A percentile compares a stretch with the other conserved stretches of the same genome.
Evolutionary conservation across 805 yeast genomes (phyloP).

Genomic region (Saturnispora serradocipensis): DNA sequence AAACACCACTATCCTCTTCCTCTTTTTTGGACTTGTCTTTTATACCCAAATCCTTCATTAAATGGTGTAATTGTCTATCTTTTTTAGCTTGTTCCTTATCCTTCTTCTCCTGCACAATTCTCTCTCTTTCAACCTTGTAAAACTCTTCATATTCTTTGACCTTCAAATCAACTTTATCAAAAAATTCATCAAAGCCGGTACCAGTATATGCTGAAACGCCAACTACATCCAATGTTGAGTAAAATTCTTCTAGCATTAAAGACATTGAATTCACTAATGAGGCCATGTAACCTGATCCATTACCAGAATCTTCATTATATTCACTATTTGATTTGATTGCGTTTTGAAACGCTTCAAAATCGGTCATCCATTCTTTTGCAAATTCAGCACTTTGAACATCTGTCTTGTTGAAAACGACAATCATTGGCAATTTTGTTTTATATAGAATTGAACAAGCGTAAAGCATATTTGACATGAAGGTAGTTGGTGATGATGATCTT

Average conservation of each 20-base stretch:
- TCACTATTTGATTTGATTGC: slow-evolving; percentile 49
- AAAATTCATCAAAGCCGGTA: slow-evolving; percentile 84
- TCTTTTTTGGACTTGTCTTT: slow-evolving; percentile 25
- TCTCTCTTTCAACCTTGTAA: slow-evolving; percentile 80
- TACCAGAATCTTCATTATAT: slow-evolving; percentile 32
- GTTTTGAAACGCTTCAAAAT: slow-evolving; percentile 82
- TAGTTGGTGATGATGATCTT: slow-evolving; percentile 85
- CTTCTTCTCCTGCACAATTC: slow-evolving; percentile 66
- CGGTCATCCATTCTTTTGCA: slow-evolving; percentile 96
- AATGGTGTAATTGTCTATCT: slow-evolving; percentile 55
- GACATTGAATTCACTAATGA: slow-evolving; percentile 92
- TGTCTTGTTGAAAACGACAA: slow-evolving; percentile 89
- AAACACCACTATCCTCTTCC: slow-evolving; percentile 36
- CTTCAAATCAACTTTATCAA: slow-evolving; percentile 76
- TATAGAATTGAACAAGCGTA: slow-evolving; percentile 96
- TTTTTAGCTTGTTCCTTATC: slow-evolving; percentile 65
- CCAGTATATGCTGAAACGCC: slow-evolving; percentile 93
- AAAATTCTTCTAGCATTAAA: slow-evolving; percentile 91
- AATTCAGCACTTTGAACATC: slow-evolving; percentile 80
- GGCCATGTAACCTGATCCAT: slow-evolving; percentile 83
- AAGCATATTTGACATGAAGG: slow-evolving; percentile 96
- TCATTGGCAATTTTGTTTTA: slow-evolving; percentile 94
- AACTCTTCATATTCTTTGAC: slow-evolving; percentile 78
- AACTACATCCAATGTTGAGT: slow-evolving; percentile 84
- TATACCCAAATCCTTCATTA: slow-evolving; percentile 84